Percentiles rank a stretch among this genome's conserved stretches.
Evolutionary conservation across 2,329 filamentous ascomycete species (phyloP).

Genomic region (Epichloe uncinata): DNA sequence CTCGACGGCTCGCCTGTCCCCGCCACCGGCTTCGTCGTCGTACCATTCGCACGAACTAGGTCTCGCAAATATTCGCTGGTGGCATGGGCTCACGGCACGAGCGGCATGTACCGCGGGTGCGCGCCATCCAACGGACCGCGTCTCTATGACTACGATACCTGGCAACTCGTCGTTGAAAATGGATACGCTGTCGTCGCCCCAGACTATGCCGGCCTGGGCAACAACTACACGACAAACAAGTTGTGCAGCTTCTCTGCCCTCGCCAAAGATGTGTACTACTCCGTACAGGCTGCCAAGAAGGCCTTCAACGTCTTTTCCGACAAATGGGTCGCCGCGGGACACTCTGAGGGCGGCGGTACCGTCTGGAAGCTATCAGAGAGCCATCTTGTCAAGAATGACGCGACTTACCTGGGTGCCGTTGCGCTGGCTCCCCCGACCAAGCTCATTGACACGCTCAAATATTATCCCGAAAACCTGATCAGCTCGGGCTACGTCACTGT

Average conservation of each 20-base stretch:
- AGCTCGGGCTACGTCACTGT: slow-evolving; percentile 3
- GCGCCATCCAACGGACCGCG: slow-evolving; percentile 4
- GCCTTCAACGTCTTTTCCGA: no score
- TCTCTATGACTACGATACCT: slow-evolving; percentile 7
- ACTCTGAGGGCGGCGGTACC: slow-evolving; percentile 7
- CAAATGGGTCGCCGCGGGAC: no score
- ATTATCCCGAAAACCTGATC: neutral
- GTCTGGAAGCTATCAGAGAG: slow-evolving; percentile 11
- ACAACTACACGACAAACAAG: slow-evolving; percentile 10
- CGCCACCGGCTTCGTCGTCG: slow-evolving; percentile 8
- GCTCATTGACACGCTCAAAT: slow-evolving; percentile 4
- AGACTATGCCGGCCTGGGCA: slow-evolving; percentile 12
- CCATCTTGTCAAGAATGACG: slow-evolving; percentile 4
- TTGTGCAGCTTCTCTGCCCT: slow-evolving; percentile 7
- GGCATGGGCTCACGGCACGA: slow-evolving; percentile 9
- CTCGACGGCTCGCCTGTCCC: slow-evolving; percentile 7
- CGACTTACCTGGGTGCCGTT: slow-evolving; percentile 8
- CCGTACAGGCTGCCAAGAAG: neutral
- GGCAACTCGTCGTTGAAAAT: slow-evolving; percentile 3
- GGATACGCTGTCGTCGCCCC: slow-evolving; percentile 11
- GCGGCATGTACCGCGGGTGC: slow-evolving; percentile 5
- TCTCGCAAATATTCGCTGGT: neutral
- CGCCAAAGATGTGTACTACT: slow-evolving; percentile 8
- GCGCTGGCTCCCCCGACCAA: slow-evolving; percentile 7
- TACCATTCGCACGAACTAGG: neutral